A percentile compares a stretch with the other conserved stretches of the same genome.
phyloP scores from a whole-genome alignment of 345 rosid species.

The Boechera divaricarpa region DNA sequence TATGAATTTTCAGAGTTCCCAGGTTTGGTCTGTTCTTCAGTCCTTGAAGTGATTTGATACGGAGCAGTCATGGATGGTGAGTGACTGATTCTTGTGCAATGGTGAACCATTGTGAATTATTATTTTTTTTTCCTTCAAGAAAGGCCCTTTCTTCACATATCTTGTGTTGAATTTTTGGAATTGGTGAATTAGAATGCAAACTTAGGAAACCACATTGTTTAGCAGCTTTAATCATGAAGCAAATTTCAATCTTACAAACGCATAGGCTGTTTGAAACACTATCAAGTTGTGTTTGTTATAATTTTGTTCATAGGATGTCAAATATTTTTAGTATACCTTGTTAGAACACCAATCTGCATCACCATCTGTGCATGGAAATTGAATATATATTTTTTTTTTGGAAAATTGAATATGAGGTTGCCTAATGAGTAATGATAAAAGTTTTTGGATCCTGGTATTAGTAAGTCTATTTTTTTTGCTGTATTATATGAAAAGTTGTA shows the following conservation, averaged over 20 bases:
- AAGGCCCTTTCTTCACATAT: background rate
- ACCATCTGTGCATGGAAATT: background rate
- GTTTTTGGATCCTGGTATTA: background rate
- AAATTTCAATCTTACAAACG: background rate
- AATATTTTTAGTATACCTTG: background rate
- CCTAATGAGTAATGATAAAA: background rate
- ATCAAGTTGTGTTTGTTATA: constrained; percentile 13
- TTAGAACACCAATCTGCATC: background rate
- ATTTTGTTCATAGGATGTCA: no score
- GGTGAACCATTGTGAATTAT: background rate
- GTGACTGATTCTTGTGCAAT: constrained; percentile 22
- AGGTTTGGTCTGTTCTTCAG: constrained; percentile 9
- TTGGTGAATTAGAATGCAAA: background rate
- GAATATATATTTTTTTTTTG: background rate
- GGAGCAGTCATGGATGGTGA: constrained; percentile 47
- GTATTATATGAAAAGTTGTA: background rate
- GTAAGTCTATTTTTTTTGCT: background rate
- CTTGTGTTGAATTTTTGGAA: background rate
- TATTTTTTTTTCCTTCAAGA: constrained; percentile 3
- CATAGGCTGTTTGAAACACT: constrained; percentile 2
- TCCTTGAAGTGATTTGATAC: constrained; percentile 16
- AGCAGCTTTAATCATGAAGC: background rate
- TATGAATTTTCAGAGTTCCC: constrained; percentile 12
- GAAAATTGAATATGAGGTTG: constrained; percentile 13
- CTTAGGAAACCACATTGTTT: background rate